A percentile compares a stretch with the other conserved stretches of the same genome.
Conservation (phyloP, 495 filamentous ascomycete species). For the Glutinoglossum americanum region DNA sequence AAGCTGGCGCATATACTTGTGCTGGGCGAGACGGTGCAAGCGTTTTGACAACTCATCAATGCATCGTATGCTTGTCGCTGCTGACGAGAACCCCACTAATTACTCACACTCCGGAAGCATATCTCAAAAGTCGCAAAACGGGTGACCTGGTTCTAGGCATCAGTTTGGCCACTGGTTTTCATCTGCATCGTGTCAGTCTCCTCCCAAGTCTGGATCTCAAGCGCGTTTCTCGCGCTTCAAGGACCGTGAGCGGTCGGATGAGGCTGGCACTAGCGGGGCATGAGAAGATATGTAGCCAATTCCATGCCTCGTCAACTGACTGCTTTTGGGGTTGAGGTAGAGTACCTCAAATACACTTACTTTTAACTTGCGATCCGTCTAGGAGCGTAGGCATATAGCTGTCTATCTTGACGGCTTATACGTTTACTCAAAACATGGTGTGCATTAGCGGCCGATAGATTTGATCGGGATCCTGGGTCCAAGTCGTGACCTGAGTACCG, state of each 20-base stretch:
- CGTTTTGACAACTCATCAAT: slow-evolving; percentile 80
- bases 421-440: not conserved
- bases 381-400: not conserved
- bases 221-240: slow-evolving; percentile 1
- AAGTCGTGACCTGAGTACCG: not conserved
- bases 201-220: not conserved
- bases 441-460: not conserved
- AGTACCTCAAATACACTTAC: not conserved
- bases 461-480: not conserved
- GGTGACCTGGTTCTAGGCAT: not conserved
- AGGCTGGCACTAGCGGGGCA: not conserved
- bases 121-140: not conserved
- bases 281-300: not conserved
- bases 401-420: not conserved
- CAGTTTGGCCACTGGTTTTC: not conserved
- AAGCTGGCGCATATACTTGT: slow-evolving; percentile 19
- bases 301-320: not conserved
- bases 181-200: slow-evolving; percentile 2
- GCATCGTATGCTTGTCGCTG: slow-evolving; percentile 38
- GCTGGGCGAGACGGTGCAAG: slow-evolving; percentile 34
- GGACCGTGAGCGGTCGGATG: not conserved
- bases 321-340: not conserved
- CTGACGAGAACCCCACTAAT: slow-evolving; percentile 11
- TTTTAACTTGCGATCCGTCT: not conserved
- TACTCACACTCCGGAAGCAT: not conserved